A percentile compares a stretch with the other conserved stretches of the same genome.
These are phyloP conservation scores for Suhomyces pyralidae DNA, from an alignment of 805 yeast genomes.

Conservation along the genomic window DNA sequence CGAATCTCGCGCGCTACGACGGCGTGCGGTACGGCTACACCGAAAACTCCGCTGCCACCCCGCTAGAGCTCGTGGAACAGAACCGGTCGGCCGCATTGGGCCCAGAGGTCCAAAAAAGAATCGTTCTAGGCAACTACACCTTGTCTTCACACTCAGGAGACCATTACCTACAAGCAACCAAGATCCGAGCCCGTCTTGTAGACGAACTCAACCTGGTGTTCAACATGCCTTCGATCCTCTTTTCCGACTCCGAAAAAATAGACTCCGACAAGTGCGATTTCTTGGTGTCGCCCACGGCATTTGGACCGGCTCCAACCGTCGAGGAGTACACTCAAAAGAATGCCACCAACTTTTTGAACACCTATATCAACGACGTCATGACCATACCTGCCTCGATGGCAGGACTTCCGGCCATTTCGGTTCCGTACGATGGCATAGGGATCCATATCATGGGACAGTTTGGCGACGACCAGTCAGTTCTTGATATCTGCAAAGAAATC, in stretches of 20 bases:
- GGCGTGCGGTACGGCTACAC: slow-evolving; percentile 82
- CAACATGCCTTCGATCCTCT: slow-evolving; percentile 36
- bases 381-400: slow-evolving; percentile 91
- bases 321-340: slow-evolving; percentile 38
- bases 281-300: slow-evolving; percentile 70
- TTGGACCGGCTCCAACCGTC: slow-evolving; percentile 52
- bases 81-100: slow-evolving; percentile 75
- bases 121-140: slow-evolving; percentile 82
- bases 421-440: slow-evolving; percentile 62
- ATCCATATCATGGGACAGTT: slow-evolving; percentile 82
- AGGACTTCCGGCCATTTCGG: slow-evolving; percentile 80
- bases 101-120: slow-evolving; percentile 76
- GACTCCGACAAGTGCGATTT: slow-evolving; percentile 52
- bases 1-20: slow-evolving; percentile 86
- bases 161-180: slow-evolving; percentile 75
- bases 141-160: slow-evolving; percentile 72
- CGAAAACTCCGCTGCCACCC: slow-evolving; percentile 3
- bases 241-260: slow-evolving; percentile 5
- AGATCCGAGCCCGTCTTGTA: slow-evolving; percentile 57
- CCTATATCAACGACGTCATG: slow-evolving; percentile 76
- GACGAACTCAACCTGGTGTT: slow-evolving; percentile 67
- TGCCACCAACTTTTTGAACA: slow-evolving; percentile 48
- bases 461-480: slow-evolving; percentile 70
- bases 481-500: slow-evolving; percentile 33
- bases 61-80: slow-evolving; percentile 20